phyloP scores from a whole-genome alignment of 495 filamentous ascomycete species.

The Copromyces sp. region DNA sequence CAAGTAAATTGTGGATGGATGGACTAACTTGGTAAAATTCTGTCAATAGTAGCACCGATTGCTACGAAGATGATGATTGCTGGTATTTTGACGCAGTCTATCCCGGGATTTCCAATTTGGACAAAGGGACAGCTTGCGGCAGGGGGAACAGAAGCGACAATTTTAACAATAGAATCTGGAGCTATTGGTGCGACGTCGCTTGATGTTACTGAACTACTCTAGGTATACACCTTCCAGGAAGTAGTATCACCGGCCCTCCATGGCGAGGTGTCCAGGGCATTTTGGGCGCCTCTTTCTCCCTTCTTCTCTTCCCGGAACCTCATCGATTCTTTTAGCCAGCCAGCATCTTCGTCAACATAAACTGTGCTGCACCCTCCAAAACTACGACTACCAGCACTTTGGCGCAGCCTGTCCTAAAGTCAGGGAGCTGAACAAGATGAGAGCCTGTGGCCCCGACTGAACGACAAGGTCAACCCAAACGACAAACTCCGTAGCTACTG shows the following conservation, averaged over 20 bases:
- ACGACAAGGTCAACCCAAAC: background rate
- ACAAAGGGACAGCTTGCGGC: background rate
- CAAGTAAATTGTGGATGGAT: background rate
- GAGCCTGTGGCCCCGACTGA: background rate
- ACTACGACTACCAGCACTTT: background rate
- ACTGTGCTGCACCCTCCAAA: background rate
- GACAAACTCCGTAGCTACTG: background rate
- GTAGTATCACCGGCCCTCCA: background rate
- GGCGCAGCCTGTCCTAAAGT: background rate
- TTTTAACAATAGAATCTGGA: background rate
- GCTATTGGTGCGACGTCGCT: background rate
- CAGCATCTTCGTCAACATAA: background rate
- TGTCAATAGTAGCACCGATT: background rate
- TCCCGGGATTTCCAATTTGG: background rate
- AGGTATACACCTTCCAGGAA: background rate
- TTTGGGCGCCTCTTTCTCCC: background rate
- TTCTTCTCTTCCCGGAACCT: background rate
- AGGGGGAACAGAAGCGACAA: background rate
- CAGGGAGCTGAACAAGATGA: background rate
- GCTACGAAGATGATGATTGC: background rate
- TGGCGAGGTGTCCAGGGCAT: background rate
- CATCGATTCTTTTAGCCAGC: background rate
- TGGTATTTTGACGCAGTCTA: background rate
- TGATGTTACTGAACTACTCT: background rate
- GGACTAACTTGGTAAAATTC: background rate